Evolutionary conservation across 768 basidiomycete species (phyloP).

Genomic region (Kwoniella shandongensis): DNA sequence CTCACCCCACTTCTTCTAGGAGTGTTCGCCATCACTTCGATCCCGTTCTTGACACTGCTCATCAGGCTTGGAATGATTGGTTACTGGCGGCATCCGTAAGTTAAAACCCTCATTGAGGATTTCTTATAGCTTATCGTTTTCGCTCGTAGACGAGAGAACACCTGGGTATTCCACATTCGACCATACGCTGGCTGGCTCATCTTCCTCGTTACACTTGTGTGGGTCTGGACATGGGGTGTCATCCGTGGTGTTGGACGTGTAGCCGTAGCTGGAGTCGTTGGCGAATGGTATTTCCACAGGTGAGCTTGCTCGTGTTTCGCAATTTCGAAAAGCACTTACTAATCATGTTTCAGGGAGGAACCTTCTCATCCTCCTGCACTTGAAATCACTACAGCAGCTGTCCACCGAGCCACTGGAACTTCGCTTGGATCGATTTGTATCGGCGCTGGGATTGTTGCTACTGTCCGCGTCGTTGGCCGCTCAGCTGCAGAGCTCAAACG

Average conservation of each 20-base stretch:
- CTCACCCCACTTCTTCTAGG: constrained; percentile 50
- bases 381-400: constrained; percentile 72
- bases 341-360: constrained; percentile 28
- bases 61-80: constrained; percentile 52
- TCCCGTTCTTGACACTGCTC: constrained; percentile 51
- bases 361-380: constrained; percentile 28
- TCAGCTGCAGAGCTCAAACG: constrained; percentile 43
- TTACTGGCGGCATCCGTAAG: constrained; percentile 53
- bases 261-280: constrained; percentile 76
- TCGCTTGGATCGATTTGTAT: constrained; percentile 78
- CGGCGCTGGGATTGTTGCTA: constrained; percentile 72
- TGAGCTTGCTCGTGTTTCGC: constrained; percentile 49
- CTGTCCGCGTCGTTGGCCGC: constrained; percentile 61
- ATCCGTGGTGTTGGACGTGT: constrained; percentile 75
- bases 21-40: constrained; percentile 44
- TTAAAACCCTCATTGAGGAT: no score
- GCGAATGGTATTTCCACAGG: constrained; percentile 85
- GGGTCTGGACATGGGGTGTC: constrained; percentile 77
- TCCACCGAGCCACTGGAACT: constrained; percentile 74
- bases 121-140: no score
- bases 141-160: constrained; percentile 45
- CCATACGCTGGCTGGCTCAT: constrained; percentile 78
- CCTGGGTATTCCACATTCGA: constrained; percentile 60
- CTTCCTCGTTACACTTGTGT: constrained; percentile 58
- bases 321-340: constrained; percentile 13